phyloP scores from a whole-genome alignment of 306 rosid species.

The Ormosia emarginata region DNA sequence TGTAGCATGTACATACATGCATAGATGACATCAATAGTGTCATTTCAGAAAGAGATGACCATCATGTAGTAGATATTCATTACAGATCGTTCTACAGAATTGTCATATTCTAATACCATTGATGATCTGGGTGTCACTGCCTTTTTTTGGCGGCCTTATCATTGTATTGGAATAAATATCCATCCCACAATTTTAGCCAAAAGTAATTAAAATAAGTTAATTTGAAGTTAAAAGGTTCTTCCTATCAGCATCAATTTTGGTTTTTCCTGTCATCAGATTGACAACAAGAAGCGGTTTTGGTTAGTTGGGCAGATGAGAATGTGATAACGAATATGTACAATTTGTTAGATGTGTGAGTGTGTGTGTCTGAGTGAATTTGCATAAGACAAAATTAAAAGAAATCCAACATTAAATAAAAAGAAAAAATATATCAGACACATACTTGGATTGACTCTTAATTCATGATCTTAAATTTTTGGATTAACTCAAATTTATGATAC shows the following conservation, averaged over 20 bases:
- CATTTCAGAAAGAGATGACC: not conserved
- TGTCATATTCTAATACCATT: not conserved
- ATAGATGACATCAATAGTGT: not conserved
- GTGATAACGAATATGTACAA: too few relatives aligned
- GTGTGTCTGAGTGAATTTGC: too few relatives aligned
- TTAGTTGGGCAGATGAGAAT: not conserved
- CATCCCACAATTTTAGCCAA: not conserved
- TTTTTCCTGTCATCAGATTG: not conserved
- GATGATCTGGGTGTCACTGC: not conserved
- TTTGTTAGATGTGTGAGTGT: too few relatives aligned
- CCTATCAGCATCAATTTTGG: too few relatives aligned
- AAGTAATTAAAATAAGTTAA: not conserved
- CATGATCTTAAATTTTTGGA: too few relatives aligned
- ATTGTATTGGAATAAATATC: not conserved
- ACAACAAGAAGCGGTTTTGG: not conserved
- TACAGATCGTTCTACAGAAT: not conserved
- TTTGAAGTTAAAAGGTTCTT: not conserved
- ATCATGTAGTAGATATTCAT: not conserved
- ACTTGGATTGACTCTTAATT: too few relatives aligned
- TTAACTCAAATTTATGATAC: too few relatives aligned
- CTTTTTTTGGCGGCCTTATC: not conserved
- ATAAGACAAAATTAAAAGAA: too few relatives aligned
- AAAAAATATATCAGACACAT: too few relatives aligned
- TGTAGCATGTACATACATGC: not conserved
- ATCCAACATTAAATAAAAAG: too few relatives aligned